Base-by-base conservation (phyloP, 352 stramenopile species). In the Pythium dissotocum region DNA sequence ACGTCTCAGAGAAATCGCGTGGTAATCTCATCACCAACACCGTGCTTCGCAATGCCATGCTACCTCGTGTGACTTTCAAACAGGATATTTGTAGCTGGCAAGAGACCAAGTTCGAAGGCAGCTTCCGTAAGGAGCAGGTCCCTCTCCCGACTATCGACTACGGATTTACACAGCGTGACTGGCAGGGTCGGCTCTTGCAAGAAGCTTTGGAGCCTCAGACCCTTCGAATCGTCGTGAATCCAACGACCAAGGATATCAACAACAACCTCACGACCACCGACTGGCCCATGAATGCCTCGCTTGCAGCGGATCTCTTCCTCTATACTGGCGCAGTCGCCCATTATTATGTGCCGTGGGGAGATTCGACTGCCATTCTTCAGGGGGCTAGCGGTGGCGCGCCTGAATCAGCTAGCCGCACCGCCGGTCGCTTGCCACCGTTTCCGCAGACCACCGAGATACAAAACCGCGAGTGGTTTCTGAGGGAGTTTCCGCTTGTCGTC, bases 261-360 rank as follows among this genome's bases (percentile, higher is more conserved):
- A 42, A 38, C 10, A 24, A 21, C 7, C n/a, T 64, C 21, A 46
- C 44, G 6, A 14, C 12, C 2, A 33, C n/a, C 21, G 26, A 53
- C 5, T 26, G 67, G 24, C 66, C 66, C 6, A 72, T 72, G 66
- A 61, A 72, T 46, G 60, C 60, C 14, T 67, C 66, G 14, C 32
- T 46, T 0, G 66, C 66, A 2, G 59, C 58, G 8, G 60, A 72
- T 42, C 13, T 72, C 4, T 68, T 65, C 4, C 3, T 72, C 6
- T 61, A 67, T 28, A 18, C 12, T 1, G 14, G 63, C 49, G 1
- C 16, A 1, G 8, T 60, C 9, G 32, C n/a, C 4, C 9, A 2
- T 5, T n/a, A 10, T 3, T 42, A 42, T 13, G 6, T 42, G 9
- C 36, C 36, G 5, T 42, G 36, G 36, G 36, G 36, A 13, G 5